phyloP scores from a whole-genome alignment of 805 yeast genomes.

The Pichia californica region DNA sequence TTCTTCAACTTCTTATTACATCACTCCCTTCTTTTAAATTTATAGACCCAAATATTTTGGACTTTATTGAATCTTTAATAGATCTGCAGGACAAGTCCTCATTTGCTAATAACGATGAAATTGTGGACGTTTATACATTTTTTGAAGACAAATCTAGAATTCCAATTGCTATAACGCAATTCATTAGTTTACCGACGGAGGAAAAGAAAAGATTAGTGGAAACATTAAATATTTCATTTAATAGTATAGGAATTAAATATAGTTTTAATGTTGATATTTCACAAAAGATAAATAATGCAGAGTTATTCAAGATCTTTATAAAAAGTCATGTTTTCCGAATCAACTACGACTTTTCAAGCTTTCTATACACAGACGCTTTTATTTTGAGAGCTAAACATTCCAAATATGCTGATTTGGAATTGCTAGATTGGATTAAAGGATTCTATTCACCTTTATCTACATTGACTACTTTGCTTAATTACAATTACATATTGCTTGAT shows the following conservation, averaged over 20 bases:
- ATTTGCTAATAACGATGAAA: no score
- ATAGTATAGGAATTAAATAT: background rate
- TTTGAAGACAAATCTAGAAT: no score
- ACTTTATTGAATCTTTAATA: background rate
- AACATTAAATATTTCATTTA: background rate
- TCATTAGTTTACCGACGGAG: no score
- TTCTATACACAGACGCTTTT: conserved; percentile 3
- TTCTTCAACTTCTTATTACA: background rate
- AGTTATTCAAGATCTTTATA: conserved; percentile 15
- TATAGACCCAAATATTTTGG: background rate
- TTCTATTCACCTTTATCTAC: conserved; percentile 20
- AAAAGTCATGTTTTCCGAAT: conserved; percentile 18
- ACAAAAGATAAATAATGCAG: background rate
- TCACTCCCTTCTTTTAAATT: background rate
- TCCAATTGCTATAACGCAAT: no score
- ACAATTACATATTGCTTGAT: conserved; percentile 17
- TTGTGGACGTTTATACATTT: no score
- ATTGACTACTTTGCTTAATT: conserved; percentile 8
- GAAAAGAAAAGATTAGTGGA: no score
- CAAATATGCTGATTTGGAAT: conserved; percentile 1
- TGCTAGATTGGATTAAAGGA: conserved; percentile 19
- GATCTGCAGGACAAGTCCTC: background rate
- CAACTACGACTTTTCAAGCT: conserved; percentile 14
- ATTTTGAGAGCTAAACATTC: background rate
- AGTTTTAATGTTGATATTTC: background rate